A percentile compares a stretch with the other conserved stretches of the same genome.
phyloP scores from a whole-genome alignment of 148 eudicot genomes.

The Vaccinium macrocarpon region DNA sequence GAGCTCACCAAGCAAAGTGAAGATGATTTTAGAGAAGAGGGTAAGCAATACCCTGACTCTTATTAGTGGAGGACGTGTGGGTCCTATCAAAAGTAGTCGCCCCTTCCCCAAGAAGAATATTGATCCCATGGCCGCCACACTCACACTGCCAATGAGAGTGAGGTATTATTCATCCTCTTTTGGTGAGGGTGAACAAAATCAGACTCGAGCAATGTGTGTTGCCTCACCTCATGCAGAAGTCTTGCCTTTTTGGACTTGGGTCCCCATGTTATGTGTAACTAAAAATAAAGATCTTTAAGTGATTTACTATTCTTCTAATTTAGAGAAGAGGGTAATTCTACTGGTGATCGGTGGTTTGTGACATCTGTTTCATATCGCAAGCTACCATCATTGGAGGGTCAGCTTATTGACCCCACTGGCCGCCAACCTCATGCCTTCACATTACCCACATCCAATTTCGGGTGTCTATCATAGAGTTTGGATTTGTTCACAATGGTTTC shows the following conservation, averaged over 20 bases:
- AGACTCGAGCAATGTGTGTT: not conserved
- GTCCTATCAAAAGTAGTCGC: not conserved
- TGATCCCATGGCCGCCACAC: not conserved
- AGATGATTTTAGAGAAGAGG: not conserved
- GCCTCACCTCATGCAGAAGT: not conserved
- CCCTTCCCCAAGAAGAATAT: not conserved
- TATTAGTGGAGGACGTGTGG: not conserved
- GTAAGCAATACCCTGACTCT: not conserved
- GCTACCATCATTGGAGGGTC: not conserved
- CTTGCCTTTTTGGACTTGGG: not conserved
- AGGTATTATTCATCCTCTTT: not conserved
- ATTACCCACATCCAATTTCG: not conserved
- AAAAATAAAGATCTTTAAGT: not conserved
- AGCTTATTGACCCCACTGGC: not conserved
- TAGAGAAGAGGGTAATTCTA: not conserved
- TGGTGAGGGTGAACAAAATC: not conserved
- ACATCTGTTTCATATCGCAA: not conserved
- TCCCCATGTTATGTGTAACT: not conserved
- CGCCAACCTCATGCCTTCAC: not conserved
- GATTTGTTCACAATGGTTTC: not conserved
- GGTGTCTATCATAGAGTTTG: not conserved
- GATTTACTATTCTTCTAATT: not conserved
- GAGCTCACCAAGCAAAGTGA: not conserved
- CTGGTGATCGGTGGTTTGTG: not conserved
- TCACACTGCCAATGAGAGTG: not conserved